Conservation (phyloP, 73 alveolate species). For the Symbiodinium pilosum region DNA sequence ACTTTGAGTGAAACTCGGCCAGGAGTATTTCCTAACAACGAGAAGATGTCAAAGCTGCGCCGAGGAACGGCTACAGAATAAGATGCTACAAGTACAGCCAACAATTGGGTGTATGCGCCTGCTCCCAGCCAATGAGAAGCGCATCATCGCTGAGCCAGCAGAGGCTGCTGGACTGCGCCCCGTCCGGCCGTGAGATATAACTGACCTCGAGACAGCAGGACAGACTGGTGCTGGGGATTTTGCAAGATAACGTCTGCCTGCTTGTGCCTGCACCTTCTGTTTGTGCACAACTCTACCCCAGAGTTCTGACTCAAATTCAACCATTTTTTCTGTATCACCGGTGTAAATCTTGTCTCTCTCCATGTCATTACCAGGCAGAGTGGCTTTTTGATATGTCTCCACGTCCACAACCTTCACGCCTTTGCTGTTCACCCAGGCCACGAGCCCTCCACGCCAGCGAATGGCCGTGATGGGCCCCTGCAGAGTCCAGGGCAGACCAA, state of each 20-base stretch:
- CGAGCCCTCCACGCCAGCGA: conserved; percentile 79
- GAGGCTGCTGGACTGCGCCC: background rate
- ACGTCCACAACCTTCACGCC: conserved; percentile 92
- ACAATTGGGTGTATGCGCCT: background rate
- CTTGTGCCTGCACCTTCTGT: too few species aligned
- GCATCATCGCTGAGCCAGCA: conserved; percentile 82
- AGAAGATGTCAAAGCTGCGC: background rate
- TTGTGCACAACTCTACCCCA: too few species aligned
- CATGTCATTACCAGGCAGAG: background rate
- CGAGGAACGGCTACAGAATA: background rate
- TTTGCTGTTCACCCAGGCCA: conserved; percentile 85
- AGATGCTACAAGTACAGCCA: background rate
- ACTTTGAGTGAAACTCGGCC: background rate
- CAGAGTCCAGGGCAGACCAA: background rate
- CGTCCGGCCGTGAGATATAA: conserved; percentile 29
- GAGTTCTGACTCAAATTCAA: too few species aligned
- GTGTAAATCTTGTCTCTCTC: too few species aligned
- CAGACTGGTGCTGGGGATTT: too few species aligned
- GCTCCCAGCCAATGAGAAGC: conserved; percentile 82
- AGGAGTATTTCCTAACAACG: background rate
- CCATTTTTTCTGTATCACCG: too few species aligned
- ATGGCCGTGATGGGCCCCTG: conserved; percentile 56
- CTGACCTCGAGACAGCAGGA: conserved; percentile 10
- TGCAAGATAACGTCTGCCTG: too few species aligned
- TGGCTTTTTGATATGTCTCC: conserved; percentile 57